Conservation (phyloP, 257 asterid species). For the Dorcoceras hygrometricum region DNA sequence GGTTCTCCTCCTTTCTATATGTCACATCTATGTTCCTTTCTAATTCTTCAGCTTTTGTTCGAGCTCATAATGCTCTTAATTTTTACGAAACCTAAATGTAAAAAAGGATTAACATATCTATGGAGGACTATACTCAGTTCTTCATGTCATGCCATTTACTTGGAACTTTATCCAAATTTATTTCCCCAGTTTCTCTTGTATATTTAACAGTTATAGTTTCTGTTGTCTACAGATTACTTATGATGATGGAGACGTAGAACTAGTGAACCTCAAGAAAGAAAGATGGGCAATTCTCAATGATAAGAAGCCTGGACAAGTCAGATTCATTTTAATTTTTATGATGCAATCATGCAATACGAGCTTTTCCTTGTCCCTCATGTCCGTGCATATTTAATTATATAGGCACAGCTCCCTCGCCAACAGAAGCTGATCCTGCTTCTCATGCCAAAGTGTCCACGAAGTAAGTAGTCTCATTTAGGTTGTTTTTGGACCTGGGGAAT, state of each 20-base stretch:
- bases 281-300: conserved; percentile 37
- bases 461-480: conserved; percentile 39
- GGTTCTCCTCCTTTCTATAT: not conserved
- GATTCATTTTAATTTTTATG: conserved; percentile 21
- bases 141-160: conserved; percentile 9
- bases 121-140: not conserved
- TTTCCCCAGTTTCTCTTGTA: conserved; percentile 1
- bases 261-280: conserved; percentile 41
- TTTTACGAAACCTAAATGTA: not conserved
- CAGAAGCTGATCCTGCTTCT: conserved; percentile 26
- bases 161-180: not conserved
- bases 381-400: conserved; percentile 15
- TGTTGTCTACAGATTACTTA: conserved; percentile 39
- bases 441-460: conserved; percentile 28
- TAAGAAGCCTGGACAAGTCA: conserved; percentile 30
- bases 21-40: not conserved
- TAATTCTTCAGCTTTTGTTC: not conserved
- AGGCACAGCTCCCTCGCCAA: conserved; percentile 30
- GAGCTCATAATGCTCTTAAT: not conserved
- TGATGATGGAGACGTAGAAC: conserved; percentile 43
- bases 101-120: not conserved
- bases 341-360: not conserved
- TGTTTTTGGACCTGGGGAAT: too few species aligned
- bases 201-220: conserved; percentile 19
- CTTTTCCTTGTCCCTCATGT: not conserved